Conservation (phyloP, 169 alveolate genomes). For the Cardiosporidium cionae region DNA sequence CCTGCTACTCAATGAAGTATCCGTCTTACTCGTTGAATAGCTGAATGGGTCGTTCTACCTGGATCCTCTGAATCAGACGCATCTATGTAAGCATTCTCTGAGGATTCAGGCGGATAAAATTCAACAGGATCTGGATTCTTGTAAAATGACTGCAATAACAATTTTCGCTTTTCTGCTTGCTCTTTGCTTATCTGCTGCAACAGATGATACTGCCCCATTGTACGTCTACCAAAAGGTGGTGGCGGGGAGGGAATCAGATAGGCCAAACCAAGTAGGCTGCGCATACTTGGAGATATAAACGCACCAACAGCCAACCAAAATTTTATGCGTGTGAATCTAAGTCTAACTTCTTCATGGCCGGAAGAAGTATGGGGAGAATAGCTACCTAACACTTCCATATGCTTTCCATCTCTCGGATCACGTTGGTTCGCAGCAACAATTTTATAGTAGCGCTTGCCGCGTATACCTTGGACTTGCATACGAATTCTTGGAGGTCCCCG, state of each 20-base stretch:
- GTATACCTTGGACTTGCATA: conserved; percentile 23
- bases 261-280: conserved; percentile 16
- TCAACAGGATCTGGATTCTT: neutral
- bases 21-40: no score
- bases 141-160: neutral
- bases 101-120: no score
- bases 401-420: conserved; percentile 77
- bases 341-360: conserved; percentile 53
- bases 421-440: conserved; percentile 73
- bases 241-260: conserved; percentile 60
- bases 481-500: conserved; percentile 39
- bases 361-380: conserved; percentile 28
- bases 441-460: conserved; percentile 55
- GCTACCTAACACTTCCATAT: conserved; percentile 64
- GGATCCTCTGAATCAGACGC: no score
- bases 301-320: conserved; percentile 77
- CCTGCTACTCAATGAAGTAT: no score
- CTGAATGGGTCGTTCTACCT: no score
- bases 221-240: conserved; percentile 52
- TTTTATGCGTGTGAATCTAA: conserved; percentile 67
- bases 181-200: conserved; percentile 19
- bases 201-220: conserved; percentile 40
- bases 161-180: conserved; percentile 1
- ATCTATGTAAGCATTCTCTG: no score
- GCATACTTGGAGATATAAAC: conserved; percentile 28